Conservation (phyloP, 805 yeast genomes). For the Pichia kluyveri region DNA sequence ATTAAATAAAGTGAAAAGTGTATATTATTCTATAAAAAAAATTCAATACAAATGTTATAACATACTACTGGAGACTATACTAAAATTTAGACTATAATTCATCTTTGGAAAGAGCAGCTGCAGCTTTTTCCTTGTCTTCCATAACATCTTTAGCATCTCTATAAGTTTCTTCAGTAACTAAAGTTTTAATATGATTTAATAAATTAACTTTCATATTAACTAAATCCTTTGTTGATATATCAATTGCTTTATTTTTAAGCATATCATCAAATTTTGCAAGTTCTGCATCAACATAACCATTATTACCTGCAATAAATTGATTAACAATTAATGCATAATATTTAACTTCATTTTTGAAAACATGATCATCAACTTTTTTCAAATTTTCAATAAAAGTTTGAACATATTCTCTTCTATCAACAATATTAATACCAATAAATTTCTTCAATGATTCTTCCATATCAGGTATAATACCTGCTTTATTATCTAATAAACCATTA, state of each 20-base stretch:
- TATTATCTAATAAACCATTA: conserved; percentile 30
- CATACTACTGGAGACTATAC: background rate
- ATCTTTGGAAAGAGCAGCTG: background rate
- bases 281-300: conserved; percentile 37
- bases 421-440: conserved; percentile 23
- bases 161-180: conserved; percentile 13
- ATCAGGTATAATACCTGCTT: conserved; percentile 33
- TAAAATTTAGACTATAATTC: background rate
- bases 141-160: conserved; percentile 11
- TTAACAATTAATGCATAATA: conserved; percentile 39
- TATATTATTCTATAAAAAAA: background rate
- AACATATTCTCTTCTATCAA: conserved; percentile 18
- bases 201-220: conserved; percentile 42
- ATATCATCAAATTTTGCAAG: conserved; percentile 35
- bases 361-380: conserved; percentile 23
- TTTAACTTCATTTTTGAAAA: conserved; percentile 21
- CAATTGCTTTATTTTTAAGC: conserved; percentile 30
- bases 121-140: conserved; percentile 4
- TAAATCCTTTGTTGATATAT: conserved; percentile 38
- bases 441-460: conserved; percentile 24
- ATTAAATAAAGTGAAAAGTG: too few relatives aligned
- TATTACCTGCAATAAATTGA: conserved; percentile 36
- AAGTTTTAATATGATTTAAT: conserved; percentile 15
- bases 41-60: too few relatives aligned
- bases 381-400: conserved; percentile 30